Percentiles rank a stretch among this genome's conserved stretches.
Conservation (phyloP, 352 stramenopile species). For the Pythium chondricola region DNA sequence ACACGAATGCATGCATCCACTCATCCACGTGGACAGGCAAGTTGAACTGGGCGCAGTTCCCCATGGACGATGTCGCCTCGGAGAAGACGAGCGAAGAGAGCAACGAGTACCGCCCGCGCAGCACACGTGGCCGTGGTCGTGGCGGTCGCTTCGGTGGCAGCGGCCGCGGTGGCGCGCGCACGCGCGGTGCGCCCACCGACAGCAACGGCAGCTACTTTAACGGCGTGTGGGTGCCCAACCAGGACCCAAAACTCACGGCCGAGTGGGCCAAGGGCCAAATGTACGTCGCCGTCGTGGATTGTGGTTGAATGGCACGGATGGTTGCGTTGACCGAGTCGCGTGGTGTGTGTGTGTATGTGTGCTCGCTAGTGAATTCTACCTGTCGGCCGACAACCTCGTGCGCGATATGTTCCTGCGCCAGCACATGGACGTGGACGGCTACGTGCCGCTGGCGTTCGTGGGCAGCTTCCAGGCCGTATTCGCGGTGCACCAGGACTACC, state of each 20-base stretch:
- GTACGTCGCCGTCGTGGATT: conserved; percentile 28
- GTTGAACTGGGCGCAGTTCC: conserved; percentile 70
- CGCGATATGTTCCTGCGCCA: conserved; percentile 81
- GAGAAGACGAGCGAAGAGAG: conserved; percentile 23
- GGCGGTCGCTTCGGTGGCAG: conserved; percentile 21
- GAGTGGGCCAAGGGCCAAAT: conserved; percentile 83
- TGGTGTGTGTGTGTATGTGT: too few relatives aligned
- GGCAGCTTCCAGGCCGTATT: conserved; percentile 87
- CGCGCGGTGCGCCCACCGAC: conserved; percentile 38
- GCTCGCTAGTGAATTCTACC: conserved; percentile 90
- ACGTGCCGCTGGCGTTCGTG: conserved; percentile 85
- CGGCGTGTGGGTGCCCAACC: conserved; percentile 73
- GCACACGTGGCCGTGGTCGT: conserved; percentile 21
- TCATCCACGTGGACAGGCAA: conserved; percentile 25
- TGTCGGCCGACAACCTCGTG: conserved; percentile 77
- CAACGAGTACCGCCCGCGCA: conserved; percentile 13
- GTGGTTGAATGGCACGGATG: not conserved
- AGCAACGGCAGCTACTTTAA: conserved; percentile 66
- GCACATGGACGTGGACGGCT: conserved; percentile 86
- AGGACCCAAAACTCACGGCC: conserved; percentile 58
- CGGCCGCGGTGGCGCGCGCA: conserved; percentile 22
- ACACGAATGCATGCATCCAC: not conserved
- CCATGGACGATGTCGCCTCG: conserved; percentile 31
- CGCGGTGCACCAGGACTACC: conserved; percentile 80
- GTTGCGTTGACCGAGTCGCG: too few relatives aligned